Conservation (phyloP, 2,329 filamentous ascomycete genomes). For the Dryadomyces quercivorus region DNA sequence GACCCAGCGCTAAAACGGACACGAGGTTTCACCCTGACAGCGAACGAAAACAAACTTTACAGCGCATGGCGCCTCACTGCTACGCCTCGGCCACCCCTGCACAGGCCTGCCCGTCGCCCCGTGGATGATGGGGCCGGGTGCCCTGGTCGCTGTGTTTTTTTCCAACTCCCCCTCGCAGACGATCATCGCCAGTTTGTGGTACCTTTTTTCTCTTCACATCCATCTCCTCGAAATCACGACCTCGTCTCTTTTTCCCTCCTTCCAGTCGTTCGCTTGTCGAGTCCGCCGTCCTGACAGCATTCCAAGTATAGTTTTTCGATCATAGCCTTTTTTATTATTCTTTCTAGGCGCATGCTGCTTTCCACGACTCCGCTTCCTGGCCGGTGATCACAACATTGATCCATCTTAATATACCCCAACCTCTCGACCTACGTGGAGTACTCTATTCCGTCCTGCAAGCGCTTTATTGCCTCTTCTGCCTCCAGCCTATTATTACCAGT, state of each 20-base stretch:
- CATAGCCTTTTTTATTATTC: background rate
- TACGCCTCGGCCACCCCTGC: too few species aligned
- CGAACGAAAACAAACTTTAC: background rate
- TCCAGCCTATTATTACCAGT: background rate
- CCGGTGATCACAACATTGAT: too few species aligned
- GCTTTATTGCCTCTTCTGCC: background rate
- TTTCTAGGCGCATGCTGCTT: too few species aligned
- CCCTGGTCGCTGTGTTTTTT: background rate
- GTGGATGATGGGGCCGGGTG: background rate
- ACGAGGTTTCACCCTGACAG: background rate
- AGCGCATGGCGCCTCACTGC: background rate
- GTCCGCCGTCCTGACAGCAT: background rate
- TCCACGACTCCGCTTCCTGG: too few species aligned
- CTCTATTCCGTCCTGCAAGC: background rate
- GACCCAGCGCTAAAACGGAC: background rate
- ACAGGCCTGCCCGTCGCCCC: background rate
- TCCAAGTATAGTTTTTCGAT: background rate
- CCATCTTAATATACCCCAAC: background rate
- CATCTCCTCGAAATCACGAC: background rate
- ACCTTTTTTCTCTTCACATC: background rate
- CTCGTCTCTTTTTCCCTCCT: background rate
- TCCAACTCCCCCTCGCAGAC: background rate
- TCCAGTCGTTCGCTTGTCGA: background rate
- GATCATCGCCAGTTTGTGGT: background rate
- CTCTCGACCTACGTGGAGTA: background rate